Base-by-base conservation (phyloP, 805 yeast species). In the Monosporozyma unispora region DNA sequence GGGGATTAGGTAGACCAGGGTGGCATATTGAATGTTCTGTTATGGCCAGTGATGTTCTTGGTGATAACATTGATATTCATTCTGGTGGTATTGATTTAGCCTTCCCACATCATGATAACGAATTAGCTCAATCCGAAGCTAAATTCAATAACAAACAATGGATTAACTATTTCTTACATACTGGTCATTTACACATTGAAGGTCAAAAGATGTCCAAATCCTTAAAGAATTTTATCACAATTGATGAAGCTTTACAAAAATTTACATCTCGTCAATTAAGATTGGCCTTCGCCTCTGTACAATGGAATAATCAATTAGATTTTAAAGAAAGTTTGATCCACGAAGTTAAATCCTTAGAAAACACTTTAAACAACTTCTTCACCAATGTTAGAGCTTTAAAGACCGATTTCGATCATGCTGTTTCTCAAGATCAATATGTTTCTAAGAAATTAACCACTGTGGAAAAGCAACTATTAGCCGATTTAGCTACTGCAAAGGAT, bases 21-120 rank as follows among this genome's bases (percentile, higher is more conserved):
- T 93, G 99, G 99, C 99, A 93, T 67, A 93, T 93, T 66, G 99
- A 93, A 70, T 93, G 99, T 76, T 89, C 97, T 8, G 99, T 93
- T 19, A 93, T 93, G 99, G 98, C 98, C 1, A 78, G 89, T 47
- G 95, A 89, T 57, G 77, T 90, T 44, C 76, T 86, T 37, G 98
- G 98, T 4, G 69, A 78, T 19, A 75, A 76, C 51, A 85, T 93
- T 77, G 99, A 93, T 68, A 87, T 93, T 57, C 99, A 93, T 66
- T 82, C 96, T 16, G 99, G 99, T 51, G 99, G 99, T 56, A 81
- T 93, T 48, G 99, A 93, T 70, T 77, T 93, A 61, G 96, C 98
- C 19, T 93, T 93, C 73, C 99, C 99, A 2, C 99, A 93, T 67
- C 99, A 93, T 70, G 99, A 93, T 68, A 93, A 93, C 62, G 99